Base-by-base conservation (phyloP, 805 yeast genomes). In the Tetrapisispora namnaoensis region DNA sequence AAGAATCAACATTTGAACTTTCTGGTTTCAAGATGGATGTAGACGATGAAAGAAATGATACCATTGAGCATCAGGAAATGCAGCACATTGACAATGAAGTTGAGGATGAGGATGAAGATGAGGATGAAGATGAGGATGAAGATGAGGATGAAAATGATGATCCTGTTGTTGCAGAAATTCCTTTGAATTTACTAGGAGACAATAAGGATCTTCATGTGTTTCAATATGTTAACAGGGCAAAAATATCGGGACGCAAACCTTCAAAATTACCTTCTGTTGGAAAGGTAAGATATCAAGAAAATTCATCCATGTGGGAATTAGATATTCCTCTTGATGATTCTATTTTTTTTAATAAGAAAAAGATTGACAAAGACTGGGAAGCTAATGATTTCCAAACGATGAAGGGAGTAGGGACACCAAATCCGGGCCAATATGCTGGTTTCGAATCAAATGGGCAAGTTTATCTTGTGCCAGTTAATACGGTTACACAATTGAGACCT, bases 401-500 rank as follows among this genome's bases (percentile, higher is more conserved):
- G 44, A 78, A 76, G 42, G 97, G 97, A 7, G 88, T 85, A 0
- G 69, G 87, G 41, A 73, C 74, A 21, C 65, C 67, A 4, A 70
- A 76, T 34, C 74, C 73, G 34, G 84, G 83, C 0, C 77, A 76
- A 55, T 76, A 72, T 53, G 71, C 71, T 11, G 78, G 76, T 0
- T 65, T 68, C 42, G 64, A 75, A 37, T 57, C 63, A 37, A 68
- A 76, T 30, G 76, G 75, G 17, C 79, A 75, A 56, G 58, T 88
- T 8, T 79, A 85, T 45, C 63, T 91, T 51, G 66, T 78, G 1
- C 86, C 91, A 1, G 71, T 90, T 1, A 76, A 78, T 35, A 73
- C 79, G 20, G 78, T 85, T 0, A 78, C 83, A 0, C 97, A 91
- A 64, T 64, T 93, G 51, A 75, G 96, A 55, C 93, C 97, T 2